These are phyloP conservation scores for Penicillium salamii DNA, from an alignment of 495 filamentous ascomycete genomes.

Conservation along the genomic window DNA sequence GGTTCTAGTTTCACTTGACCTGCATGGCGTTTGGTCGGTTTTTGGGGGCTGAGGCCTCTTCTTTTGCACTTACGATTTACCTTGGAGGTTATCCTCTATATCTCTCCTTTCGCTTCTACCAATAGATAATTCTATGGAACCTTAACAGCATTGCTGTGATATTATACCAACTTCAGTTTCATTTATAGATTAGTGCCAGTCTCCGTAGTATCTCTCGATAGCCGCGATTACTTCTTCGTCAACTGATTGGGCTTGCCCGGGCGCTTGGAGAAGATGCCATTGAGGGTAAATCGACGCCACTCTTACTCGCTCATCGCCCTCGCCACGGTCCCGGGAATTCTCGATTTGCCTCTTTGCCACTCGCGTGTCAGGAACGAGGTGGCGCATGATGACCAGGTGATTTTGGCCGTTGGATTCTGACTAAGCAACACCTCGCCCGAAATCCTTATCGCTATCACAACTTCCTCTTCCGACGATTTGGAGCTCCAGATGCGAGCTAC, in stretches of 20 bases:
- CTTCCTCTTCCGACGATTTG: background rate
- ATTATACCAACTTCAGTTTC: too few species aligned
- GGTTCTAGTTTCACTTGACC: conserved; percentile 28
- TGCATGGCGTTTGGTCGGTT: conserved; percentile 47
- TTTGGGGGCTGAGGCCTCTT: conserved; percentile 31
- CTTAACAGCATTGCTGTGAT: too few species aligned
- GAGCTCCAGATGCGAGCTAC: conserved; percentile 28
- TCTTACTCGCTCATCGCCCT: background rate
- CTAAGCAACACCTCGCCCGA: background rate
- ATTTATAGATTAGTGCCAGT: too few species aligned
- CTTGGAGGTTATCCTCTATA: conserved; percentile 15
- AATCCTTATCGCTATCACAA: conserved; percentile 11
- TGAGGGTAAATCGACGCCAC: too few species aligned
- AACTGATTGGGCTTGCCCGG: too few species aligned
- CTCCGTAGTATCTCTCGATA: too few species aligned
- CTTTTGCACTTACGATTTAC: conserved; percentile 22
- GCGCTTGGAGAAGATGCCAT: too few species aligned
- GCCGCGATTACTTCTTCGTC: too few species aligned
- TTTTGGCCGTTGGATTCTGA: background rate
- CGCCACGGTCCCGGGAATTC: background rate
- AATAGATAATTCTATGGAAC: conserved; percentile 8
- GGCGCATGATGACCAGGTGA: background rate
- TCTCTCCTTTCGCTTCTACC: conserved; percentile 26
- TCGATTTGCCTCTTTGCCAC: conserved; percentile 9
- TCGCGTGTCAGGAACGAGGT: conserved; percentile 5